These are phyloP conservation scores for Lomentospora prolificans DNA, from an alignment of 2,329 filamentous ascomycete genomes.

Conservation along the genomic window DNA sequence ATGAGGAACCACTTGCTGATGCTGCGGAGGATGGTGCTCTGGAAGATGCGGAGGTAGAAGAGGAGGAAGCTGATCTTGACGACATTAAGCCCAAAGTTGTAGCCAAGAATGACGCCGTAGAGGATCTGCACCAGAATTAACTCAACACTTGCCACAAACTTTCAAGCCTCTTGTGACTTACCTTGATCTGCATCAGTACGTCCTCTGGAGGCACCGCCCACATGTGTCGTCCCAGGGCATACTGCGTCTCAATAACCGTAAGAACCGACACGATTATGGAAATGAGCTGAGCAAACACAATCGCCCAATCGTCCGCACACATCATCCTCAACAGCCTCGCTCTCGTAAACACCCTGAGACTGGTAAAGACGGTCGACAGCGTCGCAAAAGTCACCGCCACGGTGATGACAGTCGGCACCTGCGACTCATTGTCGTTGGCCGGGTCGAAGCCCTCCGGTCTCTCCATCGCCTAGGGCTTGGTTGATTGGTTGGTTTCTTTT, in stretches of 20 bases:
- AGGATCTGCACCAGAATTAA: slow-evolving; percentile 14
- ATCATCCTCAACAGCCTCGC: slow-evolving; percentile 14
- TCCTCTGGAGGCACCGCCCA: slow-evolving; percentile 14
- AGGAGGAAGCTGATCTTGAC: slow-evolving; percentile 21
- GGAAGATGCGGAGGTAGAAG: slow-evolving; percentile 22
- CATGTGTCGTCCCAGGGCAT: slow-evolving; percentile 18
- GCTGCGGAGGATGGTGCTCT: slow-evolving; percentile 12
- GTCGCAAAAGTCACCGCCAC: slow-evolving; percentile 15
- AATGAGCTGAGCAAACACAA: slow-evolving; percentile 16
- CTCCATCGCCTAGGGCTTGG: not conserved
- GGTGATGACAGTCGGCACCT: slow-evolving; percentile 14
- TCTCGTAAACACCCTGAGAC: slow-evolving; percentile 17
- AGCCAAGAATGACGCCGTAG: slow-evolving; percentile 16
- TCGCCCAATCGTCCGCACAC: slow-evolving; percentile 20
- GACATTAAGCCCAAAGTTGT: slow-evolving; percentile 21
- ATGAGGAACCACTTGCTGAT: slow-evolving; percentile 19
- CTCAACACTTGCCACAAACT: too few species aligned
- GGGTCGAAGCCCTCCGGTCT: slow-evolving; percentile 7
- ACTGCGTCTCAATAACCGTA: slow-evolving; percentile 15
- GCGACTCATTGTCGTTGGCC: slow-evolving; percentile 11
- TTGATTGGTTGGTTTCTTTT: too few species aligned
- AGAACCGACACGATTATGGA: slow-evolving; percentile 10
- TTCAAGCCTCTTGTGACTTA: slow-evolving; percentile 9
- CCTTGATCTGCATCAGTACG: slow-evolving; percentile 15
- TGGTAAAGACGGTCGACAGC: slow-evolving; percentile 11